Percentiles rank a stretch among this genome's conserved stretches.
These are phyloP conservation scores for Botrytis elliptica DNA, from an alignment of 2,329 filamentous ascomycete genomes.

Conservation along the genomic window DNA sequence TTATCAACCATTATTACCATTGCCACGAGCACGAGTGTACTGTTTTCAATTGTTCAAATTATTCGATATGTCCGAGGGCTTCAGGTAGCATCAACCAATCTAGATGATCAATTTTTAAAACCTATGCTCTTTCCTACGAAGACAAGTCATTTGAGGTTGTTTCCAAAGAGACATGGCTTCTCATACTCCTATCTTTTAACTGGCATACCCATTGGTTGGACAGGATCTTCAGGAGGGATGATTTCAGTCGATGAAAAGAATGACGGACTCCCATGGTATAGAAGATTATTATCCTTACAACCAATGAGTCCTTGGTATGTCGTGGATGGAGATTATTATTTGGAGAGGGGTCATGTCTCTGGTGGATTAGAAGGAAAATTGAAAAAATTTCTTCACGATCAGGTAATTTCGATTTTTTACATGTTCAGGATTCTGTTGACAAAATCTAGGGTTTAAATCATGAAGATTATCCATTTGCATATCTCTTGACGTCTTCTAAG, in stretches of 20 bases:
- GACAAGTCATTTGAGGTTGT: constrained; percentile 65
- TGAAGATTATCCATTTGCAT: constrained; percentile 62
- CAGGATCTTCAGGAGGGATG: constrained; percentile 54
- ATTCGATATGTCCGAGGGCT: constrained; percentile 29
- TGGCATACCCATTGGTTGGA: constrained; percentile 65
- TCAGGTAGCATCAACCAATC: constrained; percentile 1
- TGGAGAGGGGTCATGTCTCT: constrained; percentile 52
- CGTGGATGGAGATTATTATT: constrained; percentile 59
- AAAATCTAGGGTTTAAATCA: constrained; percentile 54
- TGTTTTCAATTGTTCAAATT: constrained; percentile 28
- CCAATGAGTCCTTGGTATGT: constrained; percentile 49
- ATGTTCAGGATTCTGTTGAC: constrained; percentile 17
- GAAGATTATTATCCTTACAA: constrained; percentile 36
- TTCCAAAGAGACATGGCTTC: constrained; percentile 67
- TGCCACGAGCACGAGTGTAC: background rate
- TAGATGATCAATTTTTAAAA: constrained; percentile 25
- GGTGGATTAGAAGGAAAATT: constrained; percentile 64
- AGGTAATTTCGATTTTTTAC: constrained; percentile 45
- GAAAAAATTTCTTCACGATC: constrained; percentile 54
- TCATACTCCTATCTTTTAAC: constrained; percentile 68
- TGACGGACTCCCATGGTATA: constrained; percentile 33
- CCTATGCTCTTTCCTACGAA: constrained; percentile 62
- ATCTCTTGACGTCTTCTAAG: constrained; percentile 67
- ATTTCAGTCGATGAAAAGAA: constrained; percentile 48
- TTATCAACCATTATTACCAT: constrained; percentile 21